phyloP scores from a whole-genome alignment of 345 rosid genomes.

The Gossypium turneri region DNA sequence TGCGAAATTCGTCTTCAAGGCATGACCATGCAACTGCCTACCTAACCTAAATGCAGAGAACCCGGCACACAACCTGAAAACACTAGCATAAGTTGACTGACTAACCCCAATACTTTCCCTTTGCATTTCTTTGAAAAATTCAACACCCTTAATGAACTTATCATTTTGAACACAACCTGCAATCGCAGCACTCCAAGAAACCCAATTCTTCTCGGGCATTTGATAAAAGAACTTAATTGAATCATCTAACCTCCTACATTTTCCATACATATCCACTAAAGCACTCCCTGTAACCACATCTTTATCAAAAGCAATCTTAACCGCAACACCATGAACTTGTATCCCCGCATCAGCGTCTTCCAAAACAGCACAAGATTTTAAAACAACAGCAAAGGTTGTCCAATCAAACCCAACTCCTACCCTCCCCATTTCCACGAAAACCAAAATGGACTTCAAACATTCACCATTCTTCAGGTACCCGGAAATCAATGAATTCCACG shows the following conservation, averaged over 20 bases:
- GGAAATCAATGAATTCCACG: constrained; percentile 89
- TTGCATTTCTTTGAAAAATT: constrained; percentile 72
- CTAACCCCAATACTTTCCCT: constrained; percentile 44
- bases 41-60: constrained; percentile 52
- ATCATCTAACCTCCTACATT: constrained; percentile 54
- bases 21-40: constrained; percentile 79
- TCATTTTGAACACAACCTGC: constrained; percentile 78
- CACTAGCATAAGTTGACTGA: constrained; percentile 89
- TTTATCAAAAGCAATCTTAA: constrained; percentile 46
- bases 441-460: constrained; percentile 33
- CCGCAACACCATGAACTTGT: constrained; percentile 68
- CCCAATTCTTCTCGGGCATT: constrained; percentile 64
- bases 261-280: constrained; percentile 84
- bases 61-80: constrained; percentile 74
- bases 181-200: constrained; percentile 84
- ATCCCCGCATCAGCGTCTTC: constrained; percentile 43
- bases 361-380: constrained; percentile 55
- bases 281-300: constrained; percentile 80
- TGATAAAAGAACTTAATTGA: constrained; percentile 51
- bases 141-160: constrained; percentile 40
- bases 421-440: constrained; percentile 62
- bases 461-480: constrained; percentile 64
- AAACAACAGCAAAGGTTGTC: constrained; percentile 57
- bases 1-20: constrained; percentile 57
- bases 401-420: constrained; percentile 36